Percentiles rank a stretch among this genome's conserved stretches.
These are phyloP conservation scores for Bipolaris cookei DNA, from an alignment of 2,329 filamentous ascomycete species.

Conservation along the genomic window DNA sequence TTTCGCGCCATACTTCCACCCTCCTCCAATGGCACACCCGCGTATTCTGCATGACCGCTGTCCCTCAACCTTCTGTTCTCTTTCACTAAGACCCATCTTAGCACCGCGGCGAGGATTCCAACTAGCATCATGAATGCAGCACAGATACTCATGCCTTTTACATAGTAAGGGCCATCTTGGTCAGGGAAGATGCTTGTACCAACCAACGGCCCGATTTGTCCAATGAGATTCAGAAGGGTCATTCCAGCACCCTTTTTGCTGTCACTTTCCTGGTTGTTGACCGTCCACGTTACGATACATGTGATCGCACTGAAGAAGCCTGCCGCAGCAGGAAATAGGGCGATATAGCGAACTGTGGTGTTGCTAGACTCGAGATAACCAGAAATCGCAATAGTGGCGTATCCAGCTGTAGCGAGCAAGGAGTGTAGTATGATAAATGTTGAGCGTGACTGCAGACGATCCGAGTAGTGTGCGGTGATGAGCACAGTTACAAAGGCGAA, in stretches of 20 bases:
- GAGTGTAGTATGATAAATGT: constrained; percentile 73
- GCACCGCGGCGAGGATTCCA: constrained; percentile 49
- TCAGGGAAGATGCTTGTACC: constrained; percentile 63
- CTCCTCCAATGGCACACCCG: constrained; percentile 37
- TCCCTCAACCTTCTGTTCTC: constrained; percentile 31
- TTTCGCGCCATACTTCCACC: constrained; percentile 18
- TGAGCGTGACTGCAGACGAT: constrained; percentile 67
- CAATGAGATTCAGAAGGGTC: constrained; percentile 79
- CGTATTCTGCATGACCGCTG: constrained; percentile 28
- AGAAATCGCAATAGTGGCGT: constrained; percentile 66
- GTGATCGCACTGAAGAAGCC: constrained; percentile 89
- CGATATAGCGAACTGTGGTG: constrained; percentile 66
- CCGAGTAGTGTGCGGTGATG: constrained; percentile 73
- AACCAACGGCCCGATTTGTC: constrained; percentile 74
- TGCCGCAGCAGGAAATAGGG: constrained; percentile 76
- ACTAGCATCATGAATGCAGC: constrained; percentile 58
- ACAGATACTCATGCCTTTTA: constrained; percentile 59
- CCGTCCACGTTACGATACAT: constrained; percentile 83
- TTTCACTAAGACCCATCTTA: constrained; percentile 51
- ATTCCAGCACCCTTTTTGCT: constrained; percentile 76
- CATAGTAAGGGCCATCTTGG: constrained; percentile 57
- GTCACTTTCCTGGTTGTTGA: constrained; percentile 80
- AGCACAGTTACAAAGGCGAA: constrained; percentile 75
- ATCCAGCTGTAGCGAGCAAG: constrained; percentile 67
- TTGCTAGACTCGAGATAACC: constrained; percentile 50